These are phyloP conservation scores for Starmerella riodocensis DNA, from an alignment of 805 yeast species.

Conservation along the genomic window DNA sequence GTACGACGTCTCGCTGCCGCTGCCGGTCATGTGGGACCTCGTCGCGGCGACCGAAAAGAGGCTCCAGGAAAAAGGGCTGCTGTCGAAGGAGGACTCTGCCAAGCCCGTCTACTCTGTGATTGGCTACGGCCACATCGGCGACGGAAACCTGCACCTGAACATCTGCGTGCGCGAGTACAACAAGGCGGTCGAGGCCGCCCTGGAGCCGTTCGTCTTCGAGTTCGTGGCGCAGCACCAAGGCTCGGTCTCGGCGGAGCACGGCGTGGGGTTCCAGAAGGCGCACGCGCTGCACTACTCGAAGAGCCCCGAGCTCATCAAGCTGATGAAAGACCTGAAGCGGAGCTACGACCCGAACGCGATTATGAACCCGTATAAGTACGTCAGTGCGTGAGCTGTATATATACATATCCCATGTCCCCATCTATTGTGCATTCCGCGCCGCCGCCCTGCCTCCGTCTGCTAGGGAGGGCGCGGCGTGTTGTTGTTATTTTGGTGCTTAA, in stretches of 20 bases:
- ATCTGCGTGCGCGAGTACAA: conserved; percentile 77
- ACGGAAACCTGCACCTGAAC: conserved; percentile 89
- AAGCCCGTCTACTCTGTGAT: conserved; percentile 78
- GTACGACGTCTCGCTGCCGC: conserved; percentile 88
- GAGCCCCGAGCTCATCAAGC: conserved; percentile 49
- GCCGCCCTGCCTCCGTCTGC: no score
- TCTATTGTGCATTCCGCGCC: no score
- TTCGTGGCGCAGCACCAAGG: conserved; percentile 57
- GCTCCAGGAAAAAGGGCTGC: conserved; percentile 42
- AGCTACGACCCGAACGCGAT: conserved; percentile 84
- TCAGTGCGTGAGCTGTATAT: conserved; percentile 4
- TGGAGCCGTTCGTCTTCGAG: conserved; percentile 93
- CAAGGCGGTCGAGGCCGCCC: conserved; percentile 59
- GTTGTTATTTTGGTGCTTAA: no score
- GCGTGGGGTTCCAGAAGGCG: conserved; percentile 92
- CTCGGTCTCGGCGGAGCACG: conserved; percentile 94
- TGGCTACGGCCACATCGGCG: conserved; percentile 98
- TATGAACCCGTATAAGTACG: conserved; percentile 80
- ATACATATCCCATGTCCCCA: no score
- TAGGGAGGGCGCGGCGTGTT: no score
- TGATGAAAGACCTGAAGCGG: conserved; percentile 69
- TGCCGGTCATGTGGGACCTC: conserved; percentile 63
- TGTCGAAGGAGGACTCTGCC: conserved; percentile 42
- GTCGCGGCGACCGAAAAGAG: conserved; percentile 64
- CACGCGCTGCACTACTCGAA: conserved; percentile 79